These are phyloP conservation scores for Ganoderma multipileum DNA, from an alignment of 1,284 basidiomycete species.

Conservation along the genomic window DNA sequence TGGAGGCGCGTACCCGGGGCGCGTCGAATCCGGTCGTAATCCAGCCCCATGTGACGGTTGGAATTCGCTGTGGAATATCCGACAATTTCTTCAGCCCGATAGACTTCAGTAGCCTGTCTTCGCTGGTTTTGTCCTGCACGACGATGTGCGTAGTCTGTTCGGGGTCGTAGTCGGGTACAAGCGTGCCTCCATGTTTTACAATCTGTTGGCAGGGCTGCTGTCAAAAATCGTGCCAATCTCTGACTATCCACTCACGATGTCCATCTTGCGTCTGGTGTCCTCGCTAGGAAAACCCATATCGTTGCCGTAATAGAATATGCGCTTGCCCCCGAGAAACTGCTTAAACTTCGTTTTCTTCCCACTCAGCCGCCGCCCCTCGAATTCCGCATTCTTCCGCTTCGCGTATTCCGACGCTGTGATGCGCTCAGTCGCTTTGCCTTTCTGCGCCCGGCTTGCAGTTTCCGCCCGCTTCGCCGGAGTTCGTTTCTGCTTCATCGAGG, in stretches of 20 bases:
- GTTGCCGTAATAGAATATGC: slow-evolving; percentile 64
- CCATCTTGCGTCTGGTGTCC: slow-evolving; percentile 61
- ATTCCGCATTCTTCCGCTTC: slow-evolving; percentile 41
- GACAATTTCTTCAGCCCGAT: slow-evolving; percentile 53
- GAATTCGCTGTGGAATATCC: slow-evolving; percentile 67
- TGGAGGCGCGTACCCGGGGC: not conserved
- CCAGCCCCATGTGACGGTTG: slow-evolving; percentile 71
- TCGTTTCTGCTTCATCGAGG: slow-evolving; percentile 21
- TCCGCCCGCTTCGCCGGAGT: not conserved
- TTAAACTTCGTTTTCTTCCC: slow-evolving; percentile 29
- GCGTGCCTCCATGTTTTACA: slow-evolving; percentile 58
- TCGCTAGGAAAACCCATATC: slow-evolving; percentile 59
- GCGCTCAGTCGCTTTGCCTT: slow-evolving; percentile 33
- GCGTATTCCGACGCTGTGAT: slow-evolving; percentile 49
- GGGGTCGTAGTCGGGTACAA: slow-evolving; percentile 62
- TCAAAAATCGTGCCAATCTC: no score
- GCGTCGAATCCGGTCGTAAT: slow-evolving; percentile 34
- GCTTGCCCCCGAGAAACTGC: slow-evolving; percentile 50
- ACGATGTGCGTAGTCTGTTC: slow-evolving; percentile 67
- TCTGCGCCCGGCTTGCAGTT: slow-evolving; percentile 6
- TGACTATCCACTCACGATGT: slow-evolving; percentile 51
- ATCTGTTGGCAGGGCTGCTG: slow-evolving; percentile 49
- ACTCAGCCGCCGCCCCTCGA: slow-evolving; percentile 24
- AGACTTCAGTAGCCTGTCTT: slow-evolving; percentile 45
- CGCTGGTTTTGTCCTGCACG: slow-evolving; percentile 47